Base-by-base conservation (phyloP, 2,329 filamentous ascomycete genomes). In the Aspergillus alliaceus region DNA sequence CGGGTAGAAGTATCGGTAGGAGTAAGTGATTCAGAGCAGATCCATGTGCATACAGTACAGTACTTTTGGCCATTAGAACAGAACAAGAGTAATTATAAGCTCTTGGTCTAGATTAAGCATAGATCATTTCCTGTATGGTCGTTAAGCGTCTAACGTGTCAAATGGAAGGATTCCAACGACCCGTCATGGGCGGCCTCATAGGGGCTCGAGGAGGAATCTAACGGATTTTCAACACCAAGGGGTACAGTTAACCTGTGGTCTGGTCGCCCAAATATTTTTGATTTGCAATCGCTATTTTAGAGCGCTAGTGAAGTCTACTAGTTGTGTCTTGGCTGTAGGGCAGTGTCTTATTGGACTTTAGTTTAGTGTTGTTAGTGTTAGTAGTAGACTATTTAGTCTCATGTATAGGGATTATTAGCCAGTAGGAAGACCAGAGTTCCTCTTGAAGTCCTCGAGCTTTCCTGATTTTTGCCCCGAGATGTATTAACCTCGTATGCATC, bases 61-160 rank as follows among this genome's bases (percentile, higher is more conserved):
- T 34, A 25, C 39, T 42, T 42, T 25, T 7, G 22, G 22, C 7
- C 4, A 24, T n/a, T 6, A 15, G 39, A 42, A 27, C 8, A n/a
- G 24, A 44, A n/a, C 15, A 44, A 27, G 27, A 27, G 40, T 22
- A 48, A 48, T 18, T 12, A 48, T 22, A 48, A 48, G 27, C 18
- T 48, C 44, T 22, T 31, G n/a, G 44, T 32, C 27, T 20, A 22
- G 44, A 31, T 48, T 32, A 22, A 48, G 27, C 44, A 48, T 48
- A 22, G 27, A 15, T 32, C 44, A 32, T 31, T 40, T 31, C 22
- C 49, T 52, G 35, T 35, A 40, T 40, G 35, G 35, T 52, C 31
- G 49, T 52, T 24, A 42, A 39, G 49, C 49, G 49, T 27, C 49
- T 25, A 40, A 27, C 29, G 18, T 37, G 27, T 51, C 49, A 51